Conservation (phyloP, 108 stramenopile species). For the Pseudonitzschia multiseries region DNA sequence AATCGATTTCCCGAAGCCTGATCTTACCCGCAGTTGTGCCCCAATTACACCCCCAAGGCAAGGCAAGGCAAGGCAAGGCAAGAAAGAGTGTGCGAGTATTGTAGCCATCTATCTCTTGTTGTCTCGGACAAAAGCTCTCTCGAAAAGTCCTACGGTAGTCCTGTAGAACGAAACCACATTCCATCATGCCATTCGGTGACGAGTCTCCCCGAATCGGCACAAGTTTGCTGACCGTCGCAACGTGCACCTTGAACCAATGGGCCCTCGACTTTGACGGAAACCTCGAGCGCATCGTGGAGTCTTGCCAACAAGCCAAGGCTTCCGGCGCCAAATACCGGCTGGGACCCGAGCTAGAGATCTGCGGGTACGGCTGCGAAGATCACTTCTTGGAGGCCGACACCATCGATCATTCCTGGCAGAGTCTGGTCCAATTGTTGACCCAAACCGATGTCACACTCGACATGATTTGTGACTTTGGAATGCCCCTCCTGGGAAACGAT, state of each 20-base stretch:
- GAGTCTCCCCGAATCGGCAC: neutral
- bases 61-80: no score
- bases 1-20: no score
- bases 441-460: slow-evolving; percentile 73
- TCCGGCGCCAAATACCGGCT: slow-evolving; percentile 88
- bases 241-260: slow-evolving; percentile 99
- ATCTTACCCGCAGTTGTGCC: no score
- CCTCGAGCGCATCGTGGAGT: slow-evolving; percentile 67
- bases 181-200: neutral
- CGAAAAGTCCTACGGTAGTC: neutral
- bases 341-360: slow-evolving; percentile 96
- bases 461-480: slow-evolving; percentile 95
- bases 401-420: slow-evolving; percentile 93
- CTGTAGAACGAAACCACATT: neutral
- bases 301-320: slow-evolving; percentile 79
- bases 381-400: slow-evolving; percentile 97
- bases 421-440: slow-evolving; percentile 62
- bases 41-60: no score
- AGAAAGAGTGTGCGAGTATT: no score
- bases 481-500: slow-evolving; percentile 81
- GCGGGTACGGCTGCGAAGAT: slow-evolving; percentile 98
- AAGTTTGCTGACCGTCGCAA: slow-evolving; percentile 76
- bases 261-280: slow-evolving; percentile 98
- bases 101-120: no score
- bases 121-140: no score